Evolutionary conservation across 345 rosid genomes (phyloP).

Genomic region (Lenwebbia sp.): DNA sequence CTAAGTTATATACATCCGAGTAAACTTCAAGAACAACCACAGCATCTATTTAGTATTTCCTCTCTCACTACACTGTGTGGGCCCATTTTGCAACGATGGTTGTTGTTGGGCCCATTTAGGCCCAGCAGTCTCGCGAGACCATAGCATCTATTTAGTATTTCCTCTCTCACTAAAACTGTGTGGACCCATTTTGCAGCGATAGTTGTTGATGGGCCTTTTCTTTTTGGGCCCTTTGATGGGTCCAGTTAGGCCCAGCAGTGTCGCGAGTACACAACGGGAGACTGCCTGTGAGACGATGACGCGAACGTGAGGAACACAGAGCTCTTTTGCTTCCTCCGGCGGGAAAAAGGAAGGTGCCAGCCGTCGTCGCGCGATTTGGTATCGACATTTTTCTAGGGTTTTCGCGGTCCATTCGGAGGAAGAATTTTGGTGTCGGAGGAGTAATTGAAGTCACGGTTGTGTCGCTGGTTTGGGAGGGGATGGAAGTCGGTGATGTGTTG

Average conservation of each 20-base stretch:
- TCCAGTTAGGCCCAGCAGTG: not conserved
- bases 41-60: not conserved
- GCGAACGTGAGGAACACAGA: not conserved
- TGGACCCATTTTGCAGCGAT: too few species aligned
- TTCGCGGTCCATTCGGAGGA: not conserved
- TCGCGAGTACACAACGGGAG: too few species aligned
- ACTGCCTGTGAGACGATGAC: not conserved
- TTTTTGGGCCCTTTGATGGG: too few species aligned
- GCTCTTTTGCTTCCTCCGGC: not conserved
- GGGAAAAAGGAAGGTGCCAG: not conserved
- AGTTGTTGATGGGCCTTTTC: too few species aligned
- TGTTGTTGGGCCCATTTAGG: not conserved
- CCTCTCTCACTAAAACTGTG: too few species aligned
- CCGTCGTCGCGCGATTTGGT: not conserved
- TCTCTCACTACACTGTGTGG: not conserved
- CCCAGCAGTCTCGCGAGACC: not conserved
- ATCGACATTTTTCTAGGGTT: not conserved
- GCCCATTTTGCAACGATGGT: not conserved
- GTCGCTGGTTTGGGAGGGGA: not conserved
- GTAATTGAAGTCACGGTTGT: not conserved
- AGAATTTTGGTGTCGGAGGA: not conserved
- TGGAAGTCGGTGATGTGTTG: conserved; percentile 11
- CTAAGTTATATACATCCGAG: not conserved
- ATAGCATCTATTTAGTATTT: too few species aligned
- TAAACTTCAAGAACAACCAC: not conserved